Percentiles rank a stretch among this genome's conserved stretches.
phyloP scores from a whole-genome alignment of 208 protist genomes.

The Strigomonas oncopelti region DNA sequence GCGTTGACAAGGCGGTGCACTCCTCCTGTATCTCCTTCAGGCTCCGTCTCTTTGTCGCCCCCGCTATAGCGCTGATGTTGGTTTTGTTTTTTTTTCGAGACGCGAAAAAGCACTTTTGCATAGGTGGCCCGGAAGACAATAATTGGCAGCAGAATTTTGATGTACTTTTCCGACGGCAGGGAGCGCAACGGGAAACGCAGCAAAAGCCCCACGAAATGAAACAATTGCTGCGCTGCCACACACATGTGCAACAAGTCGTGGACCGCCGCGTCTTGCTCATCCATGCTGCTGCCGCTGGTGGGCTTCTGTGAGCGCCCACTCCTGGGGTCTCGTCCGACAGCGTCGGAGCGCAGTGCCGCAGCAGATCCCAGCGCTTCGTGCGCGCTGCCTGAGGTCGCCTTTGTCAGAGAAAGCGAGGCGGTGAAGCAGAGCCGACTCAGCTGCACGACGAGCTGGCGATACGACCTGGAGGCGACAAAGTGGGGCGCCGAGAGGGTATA shows the following conservation, averaged over 20 bases:
- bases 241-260: background rate
- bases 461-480: background rate
- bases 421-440: background rate
- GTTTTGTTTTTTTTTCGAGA: no score
- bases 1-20: background rate
- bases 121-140: background rate
- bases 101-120: background rate
- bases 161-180: background rate
- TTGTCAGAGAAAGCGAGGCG: background rate
- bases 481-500: background rate
- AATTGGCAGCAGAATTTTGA: background rate
- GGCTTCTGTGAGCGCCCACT: no score
- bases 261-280: background rate
- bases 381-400: background rate
- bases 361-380: no score
- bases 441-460: background rate
- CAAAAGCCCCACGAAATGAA: background rate
- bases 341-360: no score
- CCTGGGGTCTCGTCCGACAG: no score
- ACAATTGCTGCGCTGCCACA: background rate
- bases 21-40: no score
- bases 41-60: no score
- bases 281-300: no score
- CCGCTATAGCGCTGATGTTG: no score
- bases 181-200: background rate